phyloP scores from a whole-genome alignment of 257 asterid species.

The Solanum paucissectum region DNA sequence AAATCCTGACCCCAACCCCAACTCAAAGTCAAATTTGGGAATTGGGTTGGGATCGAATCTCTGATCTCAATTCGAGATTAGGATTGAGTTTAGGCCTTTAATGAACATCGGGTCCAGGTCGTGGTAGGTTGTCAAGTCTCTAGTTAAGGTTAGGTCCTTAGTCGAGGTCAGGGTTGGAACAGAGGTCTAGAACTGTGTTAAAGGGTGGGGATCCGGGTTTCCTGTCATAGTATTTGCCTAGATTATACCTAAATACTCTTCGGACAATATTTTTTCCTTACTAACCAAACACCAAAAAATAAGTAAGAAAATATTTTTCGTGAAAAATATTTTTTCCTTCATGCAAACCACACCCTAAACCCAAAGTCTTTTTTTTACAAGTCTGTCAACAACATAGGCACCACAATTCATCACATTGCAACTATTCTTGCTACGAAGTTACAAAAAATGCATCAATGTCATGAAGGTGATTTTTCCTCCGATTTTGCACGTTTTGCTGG shows the following conservation, averaged over 20 bases:
- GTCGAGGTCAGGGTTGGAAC: neutral
- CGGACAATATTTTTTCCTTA: neutral
- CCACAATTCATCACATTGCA: neutral
- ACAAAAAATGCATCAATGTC: neutral
- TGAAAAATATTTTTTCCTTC: neutral
- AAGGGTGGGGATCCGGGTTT: neutral
- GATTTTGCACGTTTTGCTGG: conserved; percentile 34
- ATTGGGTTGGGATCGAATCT: neutral
- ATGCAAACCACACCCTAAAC: neutral
- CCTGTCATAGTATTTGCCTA: neutral
- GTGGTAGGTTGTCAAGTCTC: neutral
- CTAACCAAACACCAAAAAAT: neutral
- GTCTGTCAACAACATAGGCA: neutral
- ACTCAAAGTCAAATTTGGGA: neutral
- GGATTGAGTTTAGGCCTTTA: neutral
- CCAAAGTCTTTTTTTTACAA: neutral
- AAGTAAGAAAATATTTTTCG: neutral
- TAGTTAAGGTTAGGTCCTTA: neutral
- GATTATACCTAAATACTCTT: neutral
- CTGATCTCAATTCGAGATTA: neutral
- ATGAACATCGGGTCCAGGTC: neutral
- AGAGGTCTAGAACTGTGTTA: neutral
- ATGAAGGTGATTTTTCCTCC: conserved; percentile 7
- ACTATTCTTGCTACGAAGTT: neutral
- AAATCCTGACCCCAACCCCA: neutral